These are phyloP conservation scores for Cyclocybe cylindracea DNA, from an alignment of 768 basidiomycete species.

Conservation along the genomic window DNA sequence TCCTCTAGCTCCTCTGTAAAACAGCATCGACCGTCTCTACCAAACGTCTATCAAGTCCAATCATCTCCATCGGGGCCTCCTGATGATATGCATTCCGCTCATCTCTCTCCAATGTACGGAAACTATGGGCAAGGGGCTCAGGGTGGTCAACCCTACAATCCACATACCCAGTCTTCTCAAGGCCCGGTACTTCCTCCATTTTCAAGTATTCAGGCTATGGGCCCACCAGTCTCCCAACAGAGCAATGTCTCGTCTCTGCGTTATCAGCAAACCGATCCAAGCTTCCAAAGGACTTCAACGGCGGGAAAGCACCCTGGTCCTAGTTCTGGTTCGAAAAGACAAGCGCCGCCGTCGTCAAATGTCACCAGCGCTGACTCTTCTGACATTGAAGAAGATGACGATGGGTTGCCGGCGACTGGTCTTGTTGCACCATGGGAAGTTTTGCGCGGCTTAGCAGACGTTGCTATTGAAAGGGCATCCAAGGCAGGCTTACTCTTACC, in stretches of 20 bases:
- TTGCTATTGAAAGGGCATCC: constrained; percentile 76
- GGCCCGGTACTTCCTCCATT: constrained; percentile 70
- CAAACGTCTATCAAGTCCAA: constrained; percentile 35
- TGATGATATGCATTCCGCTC: constrained; percentile 45
- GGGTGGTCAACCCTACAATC: constrained; percentile 35
- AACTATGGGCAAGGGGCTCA: constrained; percentile 30
- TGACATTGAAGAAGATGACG: constrained; percentile 82
- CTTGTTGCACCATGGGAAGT: constrained; percentile 89
- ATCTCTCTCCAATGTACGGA: constrained; percentile 41
- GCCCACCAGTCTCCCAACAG: constrained; percentile 41
- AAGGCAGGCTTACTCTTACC: constrained; percentile 48
- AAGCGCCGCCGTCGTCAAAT: constrained; percentile 61
- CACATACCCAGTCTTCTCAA: constrained; percentile 32
- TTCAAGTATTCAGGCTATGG: constrained; percentile 66
- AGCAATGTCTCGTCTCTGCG: constrained; percentile 61
- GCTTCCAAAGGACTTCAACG: constrained; percentile 28
- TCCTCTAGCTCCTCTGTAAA: constrained; percentile 26
- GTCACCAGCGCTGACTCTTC: constrained; percentile 81
- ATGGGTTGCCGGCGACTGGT: constrained; percentile 78
- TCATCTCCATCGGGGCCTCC: constrained; percentile 25
- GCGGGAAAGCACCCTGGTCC: constrained; percentile 24
- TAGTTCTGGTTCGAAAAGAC: constrained; percentile 53
- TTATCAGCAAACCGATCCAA: constrained; percentile 51
- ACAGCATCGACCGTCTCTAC: constrained; percentile 32
- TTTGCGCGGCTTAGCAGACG: constrained; percentile 76